A percentile compares a stretch with the other conserved stretches of the same genome.
These are phyloP conservation scores for Vinca major DNA, from an alignment of 305 asterid genomes.

Conservation along the genomic window DNA sequence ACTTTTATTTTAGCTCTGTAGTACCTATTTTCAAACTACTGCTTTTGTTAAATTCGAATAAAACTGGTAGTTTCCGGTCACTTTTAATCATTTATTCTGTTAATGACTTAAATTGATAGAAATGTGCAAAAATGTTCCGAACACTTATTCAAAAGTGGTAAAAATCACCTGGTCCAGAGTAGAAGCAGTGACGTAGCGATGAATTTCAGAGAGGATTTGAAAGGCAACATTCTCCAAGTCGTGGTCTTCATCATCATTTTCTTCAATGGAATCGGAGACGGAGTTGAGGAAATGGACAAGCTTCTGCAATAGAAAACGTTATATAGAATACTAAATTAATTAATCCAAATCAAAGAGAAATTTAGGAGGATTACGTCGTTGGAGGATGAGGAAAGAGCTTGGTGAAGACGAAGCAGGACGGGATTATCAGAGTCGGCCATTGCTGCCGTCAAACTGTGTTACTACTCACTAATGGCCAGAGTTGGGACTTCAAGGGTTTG, in stretches of 20 bases:
- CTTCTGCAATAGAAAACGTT: constrained; percentile 30
- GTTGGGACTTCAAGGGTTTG: no score
- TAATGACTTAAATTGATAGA: no score
- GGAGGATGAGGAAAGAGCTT: constrained; percentile 45
- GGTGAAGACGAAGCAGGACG: constrained; percentile 27
- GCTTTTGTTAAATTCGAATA: no score
- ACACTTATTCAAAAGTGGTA: no score
- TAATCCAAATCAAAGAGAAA: background rate
- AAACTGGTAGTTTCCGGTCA: no score
- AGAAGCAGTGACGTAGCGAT: constrained; percentile 29
- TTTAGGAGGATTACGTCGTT: constrained; percentile 20
- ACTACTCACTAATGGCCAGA: no score
- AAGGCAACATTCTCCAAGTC: constrained; percentile 28
- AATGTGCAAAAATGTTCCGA: no score
- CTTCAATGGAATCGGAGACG: constrained; percentile 24
- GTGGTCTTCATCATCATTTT: constrained; percentile 16
- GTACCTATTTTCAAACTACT: no score
- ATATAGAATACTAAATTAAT: background rate
- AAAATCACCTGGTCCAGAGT: constrained; percentile 45
- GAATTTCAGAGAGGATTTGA: constrained; percentile 43
- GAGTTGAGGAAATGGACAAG: constrained; percentile 44
- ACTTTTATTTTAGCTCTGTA: no score
- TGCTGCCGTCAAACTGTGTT: background rate
- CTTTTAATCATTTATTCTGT: no score
- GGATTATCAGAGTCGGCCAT: constrained; percentile 2